phyloP scores from a whole-genome alignment of 2,329 filamentous ascomycete species.

The Oidium heveae region DNA sequence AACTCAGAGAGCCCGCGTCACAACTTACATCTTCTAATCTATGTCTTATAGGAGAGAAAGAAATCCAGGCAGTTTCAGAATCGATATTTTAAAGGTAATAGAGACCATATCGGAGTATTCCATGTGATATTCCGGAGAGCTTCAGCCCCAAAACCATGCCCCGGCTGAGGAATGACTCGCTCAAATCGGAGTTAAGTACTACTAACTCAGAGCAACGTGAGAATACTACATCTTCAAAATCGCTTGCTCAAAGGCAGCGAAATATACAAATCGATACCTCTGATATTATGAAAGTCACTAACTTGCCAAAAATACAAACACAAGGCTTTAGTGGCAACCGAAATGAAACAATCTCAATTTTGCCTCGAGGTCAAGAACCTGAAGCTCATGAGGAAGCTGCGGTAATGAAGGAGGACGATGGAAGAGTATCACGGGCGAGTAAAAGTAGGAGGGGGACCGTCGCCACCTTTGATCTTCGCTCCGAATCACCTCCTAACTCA shows the following conservation, averaged over 20 bases:
- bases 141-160: conserved; percentile 24
- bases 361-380: conserved; percentile 60
- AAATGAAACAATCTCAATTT: conserved; percentile 18
- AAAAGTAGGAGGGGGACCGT: conserved; percentile 26
- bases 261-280: conserved; percentile 42
- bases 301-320: conserved; percentile 1
- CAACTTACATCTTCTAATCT: too few relatives aligned
- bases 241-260: conserved; percentile 31
- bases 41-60: too few relatives aligned
- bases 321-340: conserved; percentile 18
- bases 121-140: too few relatives aligned
- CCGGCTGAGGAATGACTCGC: conserved; percentile 32
- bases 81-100: too few relatives aligned
- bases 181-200: conserved; percentile 41
- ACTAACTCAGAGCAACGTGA: conserved; percentile 68
- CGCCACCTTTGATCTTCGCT: conserved; percentile 34
- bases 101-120: too few relatives aligned
- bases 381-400: conserved; percentile 57
- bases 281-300: conserved; percentile 37
- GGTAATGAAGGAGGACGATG: conserved; percentile 43
- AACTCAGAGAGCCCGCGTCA: too few relatives aligned
- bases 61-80: too few relatives aligned
- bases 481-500: conserved; percentile 76
- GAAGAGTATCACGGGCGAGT: conserved; percentile 16
- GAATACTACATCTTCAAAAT: conserved; percentile 42